phyloP scores from a whole-genome alignment of 106 monocot genomes.

The Allium fistulosum region DNA sequence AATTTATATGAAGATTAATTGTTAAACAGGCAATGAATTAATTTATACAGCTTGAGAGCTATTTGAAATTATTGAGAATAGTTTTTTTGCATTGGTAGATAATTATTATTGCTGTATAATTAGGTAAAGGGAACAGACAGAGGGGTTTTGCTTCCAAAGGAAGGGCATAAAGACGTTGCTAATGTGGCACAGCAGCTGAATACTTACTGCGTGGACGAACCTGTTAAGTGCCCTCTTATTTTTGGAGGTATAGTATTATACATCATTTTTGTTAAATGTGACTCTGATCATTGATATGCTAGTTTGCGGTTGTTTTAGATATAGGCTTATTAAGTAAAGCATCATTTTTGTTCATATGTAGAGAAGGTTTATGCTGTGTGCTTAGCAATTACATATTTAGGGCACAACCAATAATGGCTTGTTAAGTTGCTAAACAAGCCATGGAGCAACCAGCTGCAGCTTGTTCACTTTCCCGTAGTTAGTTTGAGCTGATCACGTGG shows the following conservation, averaged over 20 bases:
- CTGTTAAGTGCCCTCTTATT: constrained; percentile 82
- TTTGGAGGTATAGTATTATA: constrained; percentile 20
- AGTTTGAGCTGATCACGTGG: too few relatives aligned
- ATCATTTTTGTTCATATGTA: too few relatives aligned
- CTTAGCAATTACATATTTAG: too few relatives aligned
- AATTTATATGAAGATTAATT: too few relatives aligned
- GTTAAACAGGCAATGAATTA: background rate
- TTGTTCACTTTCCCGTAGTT: too few relatives aligned
- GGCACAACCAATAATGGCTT: too few relatives aligned
- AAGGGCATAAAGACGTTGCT: constrained; percentile 67
- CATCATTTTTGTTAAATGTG: background rate
- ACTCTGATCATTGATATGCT: background rate
- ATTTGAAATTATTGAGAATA: too few relatives aligned
- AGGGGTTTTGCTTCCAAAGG: constrained; percentile 60
- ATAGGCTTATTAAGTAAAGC: too few relatives aligned
- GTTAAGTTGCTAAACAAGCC: too few relatives aligned
- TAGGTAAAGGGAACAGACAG: constrained; percentile 87
- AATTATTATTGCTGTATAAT: background rate
- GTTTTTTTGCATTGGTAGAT: too few relatives aligned
- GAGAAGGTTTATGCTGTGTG: too few relatives aligned
- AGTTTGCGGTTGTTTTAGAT: background rate
- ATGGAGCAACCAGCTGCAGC: too few relatives aligned
- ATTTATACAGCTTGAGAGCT: background rate
- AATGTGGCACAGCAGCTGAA: constrained; percentile 45
- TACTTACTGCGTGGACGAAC: constrained; percentile 64